Evolutionary conservation across 148 eudicot species (phyloP).

Genomic region (Diospyros kaki): DNA sequence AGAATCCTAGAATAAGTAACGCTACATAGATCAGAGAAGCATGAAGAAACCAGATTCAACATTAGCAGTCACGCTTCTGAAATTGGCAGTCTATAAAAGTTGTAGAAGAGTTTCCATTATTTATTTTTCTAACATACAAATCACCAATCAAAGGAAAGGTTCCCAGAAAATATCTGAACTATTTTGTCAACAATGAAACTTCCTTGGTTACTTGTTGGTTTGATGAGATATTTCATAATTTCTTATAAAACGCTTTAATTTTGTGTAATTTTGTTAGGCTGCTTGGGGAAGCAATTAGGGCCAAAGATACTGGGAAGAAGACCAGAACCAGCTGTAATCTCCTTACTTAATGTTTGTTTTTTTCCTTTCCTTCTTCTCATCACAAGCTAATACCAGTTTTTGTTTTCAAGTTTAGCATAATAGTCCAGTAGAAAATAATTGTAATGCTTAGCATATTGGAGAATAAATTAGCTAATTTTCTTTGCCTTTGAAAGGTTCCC

Average conservation of each 20-base stretch:
- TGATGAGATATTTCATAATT: too few species aligned
- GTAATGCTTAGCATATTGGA: background rate
- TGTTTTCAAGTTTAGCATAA: background rate
- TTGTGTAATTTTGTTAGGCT: conserved; percentile 43
- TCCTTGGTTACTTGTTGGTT: too few species aligned
- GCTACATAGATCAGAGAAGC: too few species aligned
- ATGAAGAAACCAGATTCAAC: too few species aligned
- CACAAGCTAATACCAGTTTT: background rate
- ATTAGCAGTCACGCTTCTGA: too few species aligned
- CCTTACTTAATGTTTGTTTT: background rate
- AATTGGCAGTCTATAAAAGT: too few species aligned
- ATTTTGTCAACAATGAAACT: too few species aligned
- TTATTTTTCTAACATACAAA: background rate
- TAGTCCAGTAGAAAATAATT: background rate
- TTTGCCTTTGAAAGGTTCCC: conserved; percentile 55
- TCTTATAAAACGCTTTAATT: background rate
- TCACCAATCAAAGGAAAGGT: background rate
- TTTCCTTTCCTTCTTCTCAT: background rate
- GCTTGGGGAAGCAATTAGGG: conserved; percentile 74
- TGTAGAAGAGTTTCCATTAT: too few species aligned
- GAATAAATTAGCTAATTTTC: background rate
- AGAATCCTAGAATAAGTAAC: too few species aligned
- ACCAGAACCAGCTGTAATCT: conserved; percentile 48
- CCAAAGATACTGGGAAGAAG: conserved; percentile 60
- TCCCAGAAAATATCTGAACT: background rate